Conservation (phyloP, 2,329 filamentous ascomycete species). For the Colletotrichum plurivorum region DNA sequence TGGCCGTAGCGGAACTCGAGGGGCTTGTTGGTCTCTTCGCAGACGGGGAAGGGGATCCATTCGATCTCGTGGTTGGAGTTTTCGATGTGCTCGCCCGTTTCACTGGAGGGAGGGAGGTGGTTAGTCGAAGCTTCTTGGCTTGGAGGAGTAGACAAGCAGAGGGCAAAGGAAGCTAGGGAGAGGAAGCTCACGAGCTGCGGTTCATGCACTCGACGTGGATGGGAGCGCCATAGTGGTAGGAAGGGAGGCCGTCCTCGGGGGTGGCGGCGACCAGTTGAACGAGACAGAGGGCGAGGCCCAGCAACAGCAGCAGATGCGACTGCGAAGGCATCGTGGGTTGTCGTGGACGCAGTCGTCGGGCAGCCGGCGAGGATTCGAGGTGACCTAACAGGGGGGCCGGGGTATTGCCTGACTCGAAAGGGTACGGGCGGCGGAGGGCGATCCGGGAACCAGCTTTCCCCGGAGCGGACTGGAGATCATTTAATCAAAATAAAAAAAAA, state of each 20-base stretch:
- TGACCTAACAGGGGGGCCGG: constrained; percentile 27
- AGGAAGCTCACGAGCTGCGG: constrained; percentile 73
- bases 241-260: constrained; percentile 64
- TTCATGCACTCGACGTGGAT: constrained; percentile 83
- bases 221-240: constrained; percentile 76
- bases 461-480: constrained; percentile 19
- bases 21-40: constrained; percentile 87
- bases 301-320: constrained; percentile 26
- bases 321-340: constrained; percentile 22
- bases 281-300: constrained; percentile 31
- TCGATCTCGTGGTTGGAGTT: constrained; percentile 85
- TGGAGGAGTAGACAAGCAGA: background rate
- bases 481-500: constrained; percentile 13
- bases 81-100: constrained; percentile 91
- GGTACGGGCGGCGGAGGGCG: constrained; percentile 19
- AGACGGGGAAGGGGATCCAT: constrained; percentile 92
- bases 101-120: constrained; percentile 62
- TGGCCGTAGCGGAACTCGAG: constrained; percentile 90
- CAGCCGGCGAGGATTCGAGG: constrained; percentile 3
- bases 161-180: background rate
- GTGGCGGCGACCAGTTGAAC: constrained; percentile 46
- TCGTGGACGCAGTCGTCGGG: constrained; percentile 4
- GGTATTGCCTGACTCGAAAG: constrained; percentile 36
- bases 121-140: background rate
- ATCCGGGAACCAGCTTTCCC: constrained; percentile 35